Evolutionary conservation across 2,329 filamentous ascomycete genomes (phyloP).

Genomic region (Aotearoamyces nothofagi): DNA sequence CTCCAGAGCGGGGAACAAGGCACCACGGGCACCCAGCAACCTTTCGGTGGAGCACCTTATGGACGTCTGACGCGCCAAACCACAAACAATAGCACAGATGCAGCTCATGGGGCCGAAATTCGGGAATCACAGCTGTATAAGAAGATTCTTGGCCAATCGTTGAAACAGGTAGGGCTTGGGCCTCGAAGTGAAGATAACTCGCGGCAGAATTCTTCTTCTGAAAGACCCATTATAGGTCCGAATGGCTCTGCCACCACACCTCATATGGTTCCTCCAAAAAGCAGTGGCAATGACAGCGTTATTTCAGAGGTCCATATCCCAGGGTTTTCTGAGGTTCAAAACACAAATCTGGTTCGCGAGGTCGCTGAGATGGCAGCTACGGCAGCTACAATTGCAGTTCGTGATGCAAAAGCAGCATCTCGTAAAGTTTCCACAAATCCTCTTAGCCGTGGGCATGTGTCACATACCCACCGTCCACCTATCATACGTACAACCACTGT

Average conservation of each 20-base stretch:
- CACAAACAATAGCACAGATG: constrained; percentile 10
- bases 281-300: constrained; percentile 27
- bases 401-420: constrained; percentile 47
- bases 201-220: constrained; percentile 23
- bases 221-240: constrained; percentile 6
- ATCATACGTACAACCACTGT: constrained; percentile 19
- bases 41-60: constrained; percentile 9
- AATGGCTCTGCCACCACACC: constrained; percentile 37
- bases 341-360: constrained; percentile 65
- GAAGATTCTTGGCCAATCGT: constrained; percentile 77
- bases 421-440: constrained; percentile 27
- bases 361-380: constrained; percentile 91
- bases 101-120: constrained; percentile 39
- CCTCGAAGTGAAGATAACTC: constrained; percentile 32
- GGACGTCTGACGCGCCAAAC: constrained; percentile 13
- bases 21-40: constrained; percentile 17
- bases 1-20: constrained; percentile 30
- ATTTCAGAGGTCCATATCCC: constrained; percentile 38
- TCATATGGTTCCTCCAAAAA: constrained; percentile 66
- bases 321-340: constrained; percentile 70
- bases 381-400: constrained; percentile 72
- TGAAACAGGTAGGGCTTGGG: constrained; percentile 65
- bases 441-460: constrained; percentile 1
- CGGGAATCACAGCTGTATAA: constrained; percentile 85
- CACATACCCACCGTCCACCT: constrained; percentile 10